These are phyloP conservation scores for Halenospora varia DNA, from an alignment of 495 filamentous ascomycete genomes.

Conservation along the genomic window DNA sequence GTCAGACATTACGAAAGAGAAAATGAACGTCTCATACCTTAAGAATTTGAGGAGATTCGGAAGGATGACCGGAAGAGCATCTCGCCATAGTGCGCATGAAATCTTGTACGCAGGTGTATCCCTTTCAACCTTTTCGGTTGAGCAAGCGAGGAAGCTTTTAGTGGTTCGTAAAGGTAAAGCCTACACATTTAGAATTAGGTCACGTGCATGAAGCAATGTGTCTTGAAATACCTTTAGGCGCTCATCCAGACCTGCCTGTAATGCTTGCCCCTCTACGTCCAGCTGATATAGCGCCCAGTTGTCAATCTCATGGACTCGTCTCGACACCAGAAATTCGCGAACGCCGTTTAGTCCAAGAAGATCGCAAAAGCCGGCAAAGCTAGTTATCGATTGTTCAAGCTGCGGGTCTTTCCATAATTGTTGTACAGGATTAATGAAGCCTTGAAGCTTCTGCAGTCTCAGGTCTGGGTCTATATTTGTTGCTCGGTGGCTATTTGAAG, in stretches of 20 bases:
- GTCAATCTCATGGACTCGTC: conserved; percentile 66
- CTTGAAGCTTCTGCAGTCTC: conserved; percentile 59
- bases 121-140: conserved; percentile 81
- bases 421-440: conserved; percentile 75
- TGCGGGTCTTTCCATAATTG: conserved; percentile 72
- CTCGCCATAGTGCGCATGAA: conserved; percentile 76
- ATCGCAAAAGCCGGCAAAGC: conserved; percentile 74
- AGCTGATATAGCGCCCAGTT: conserved; percentile 80
- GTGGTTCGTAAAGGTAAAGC: conserved; percentile 77
- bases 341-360: conserved; percentile 75
- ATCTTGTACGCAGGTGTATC: conserved; percentile 61
- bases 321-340: conserved; percentile 69
- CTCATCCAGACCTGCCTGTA: conserved; percentile 71
- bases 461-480: conserved; percentile 63
- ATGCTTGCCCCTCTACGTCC: conserved; percentile 70
- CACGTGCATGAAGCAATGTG: conserved; percentile 9
- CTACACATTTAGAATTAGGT: conserved; percentile 32
- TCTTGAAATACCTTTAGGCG: conserved; percentile 64
- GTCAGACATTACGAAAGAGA: too few species aligned
- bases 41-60: conserved; percentile 84
- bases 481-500: conserved; percentile 63
- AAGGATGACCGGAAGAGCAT: conserved; percentile 75
- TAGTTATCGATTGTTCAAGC: conserved; percentile 64
- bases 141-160: conserved; percentile 83
- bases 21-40: too few species aligned